These are phyloP conservation scores for Tricholoma matsutake DNA, from an alignment of 768 basidiomycete species.

Conservation along the genomic window DNA sequence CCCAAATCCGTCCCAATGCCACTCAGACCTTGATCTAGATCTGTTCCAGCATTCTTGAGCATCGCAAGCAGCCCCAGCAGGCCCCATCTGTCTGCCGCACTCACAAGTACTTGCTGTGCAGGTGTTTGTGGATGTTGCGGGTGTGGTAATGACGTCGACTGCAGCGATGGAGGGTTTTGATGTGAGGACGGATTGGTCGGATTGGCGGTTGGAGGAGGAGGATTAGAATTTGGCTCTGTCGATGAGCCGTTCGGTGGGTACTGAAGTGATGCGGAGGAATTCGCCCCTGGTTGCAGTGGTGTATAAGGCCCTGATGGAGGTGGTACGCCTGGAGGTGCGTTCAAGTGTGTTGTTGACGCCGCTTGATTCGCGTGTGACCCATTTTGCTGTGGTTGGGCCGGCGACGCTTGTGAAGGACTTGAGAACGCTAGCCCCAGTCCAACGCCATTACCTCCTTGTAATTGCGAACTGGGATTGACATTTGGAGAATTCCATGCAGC, in stretches of 20 bases:
- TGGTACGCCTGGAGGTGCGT: conserved; percentile 46
- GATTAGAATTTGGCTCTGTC: conserved; percentile 34
- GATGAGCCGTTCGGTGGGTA: conserved; percentile 36
- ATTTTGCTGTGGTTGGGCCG: conserved; percentile 38
- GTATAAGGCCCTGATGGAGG: conserved; percentile 27
- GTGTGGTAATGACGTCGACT: conserved; percentile 31
- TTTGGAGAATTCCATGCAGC: conserved; percentile 66
- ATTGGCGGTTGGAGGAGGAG: conserved; percentile 30
- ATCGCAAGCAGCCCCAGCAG: conserved; percentile 80
- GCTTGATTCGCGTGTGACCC: conserved; percentile 40
- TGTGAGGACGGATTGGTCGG: conserved; percentile 30
- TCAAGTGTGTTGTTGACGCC: conserved; percentile 45
- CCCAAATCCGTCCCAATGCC: conserved; percentile 89
- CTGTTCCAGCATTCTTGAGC: conserved; percentile 75
- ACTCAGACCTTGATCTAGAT: conserved; percentile 77
- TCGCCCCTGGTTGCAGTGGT: conserved; percentile 23
- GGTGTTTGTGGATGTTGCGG: conserved; percentile 74
- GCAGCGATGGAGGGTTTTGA: conserved; percentile 31
- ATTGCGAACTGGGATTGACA: conserved; percentile 41
- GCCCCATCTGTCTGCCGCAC: conserved; percentile 95
- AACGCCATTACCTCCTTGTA: conserved; percentile 14
- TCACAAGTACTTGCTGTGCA: conserved; percentile 88
- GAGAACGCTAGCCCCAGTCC: conserved; percentile 16
- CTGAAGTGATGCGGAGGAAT: conserved; percentile 26
- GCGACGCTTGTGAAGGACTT: conserved; percentile 18